Evolutionary conservation across 192 early-diverging fungal genomes (phyloP), one percentile per base, ranked within the genome.

Genomic region (Funneliformis geosporum): DNA sequence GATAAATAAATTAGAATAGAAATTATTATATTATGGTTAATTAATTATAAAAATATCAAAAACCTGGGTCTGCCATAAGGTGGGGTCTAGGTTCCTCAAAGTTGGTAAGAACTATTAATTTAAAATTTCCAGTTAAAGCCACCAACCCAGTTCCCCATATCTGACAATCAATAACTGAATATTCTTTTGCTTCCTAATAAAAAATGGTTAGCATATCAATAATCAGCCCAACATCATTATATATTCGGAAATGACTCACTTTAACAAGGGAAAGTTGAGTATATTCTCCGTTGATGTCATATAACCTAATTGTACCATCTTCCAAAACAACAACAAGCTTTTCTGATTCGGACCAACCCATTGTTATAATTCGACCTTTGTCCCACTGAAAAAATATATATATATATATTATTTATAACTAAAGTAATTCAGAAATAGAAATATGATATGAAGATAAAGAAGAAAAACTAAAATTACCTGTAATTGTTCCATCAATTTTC

Each of bases 71-170:
- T 11, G 95, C 92, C 75, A 99, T 84, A 21, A 86, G 74, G 16
- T 88, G 83, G 4, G 96, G 96, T 80, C 93, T 88, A 28, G 97
- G 96, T 74, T 97, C 96, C 21, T 90, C 87, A 65, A 96, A 91
- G 79, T 96, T 92, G 66, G 92, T 92, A 18, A 99, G 88, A 9
- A 92, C 92, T 40, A 99, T 88, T 23, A 99, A 83, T 66, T 92
- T 88, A 70, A 85, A 93, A 70, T 94, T 93, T 72, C 91, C 90
- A 1, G 95, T 96, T 84, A 99, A 85, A 7, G 94, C 98, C 5
- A 99, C 96, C 40, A 99, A 81, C 27, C 97, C 98, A n/a, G 88
- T 91, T 47, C 91, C 93, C 94, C 93, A 98, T 79, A 99, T 91
- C 55, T 91, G 87, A 82, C 92, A 94, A 44, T 97, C 97, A 21